These are phyloP conservation scores for Westerdykella ornata DNA, from an alignment of 2,329 filamentous ascomycete genomes.

Conservation along the genomic window DNA sequence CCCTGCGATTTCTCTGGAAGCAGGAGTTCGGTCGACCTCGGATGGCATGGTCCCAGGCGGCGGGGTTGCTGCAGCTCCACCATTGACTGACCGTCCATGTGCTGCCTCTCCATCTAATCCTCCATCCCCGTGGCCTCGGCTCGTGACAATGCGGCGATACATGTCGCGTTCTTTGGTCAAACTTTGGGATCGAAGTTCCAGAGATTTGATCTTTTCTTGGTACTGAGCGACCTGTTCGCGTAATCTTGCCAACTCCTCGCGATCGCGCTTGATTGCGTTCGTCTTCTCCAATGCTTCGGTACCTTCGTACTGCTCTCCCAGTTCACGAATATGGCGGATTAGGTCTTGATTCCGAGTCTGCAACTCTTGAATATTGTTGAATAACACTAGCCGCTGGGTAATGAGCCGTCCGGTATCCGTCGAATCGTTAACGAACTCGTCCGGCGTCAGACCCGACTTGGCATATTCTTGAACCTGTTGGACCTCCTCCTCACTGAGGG, in stretches of 20 bases:
- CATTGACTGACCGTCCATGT: not conserved
- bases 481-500: slow-evolving; percentile 61
- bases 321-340: slow-evolving; percentile 70
- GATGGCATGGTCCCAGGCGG: slow-evolving; percentile 33
- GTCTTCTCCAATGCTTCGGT: slow-evolving; percentile 67
- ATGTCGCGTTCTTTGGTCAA: slow-evolving; percentile 95
- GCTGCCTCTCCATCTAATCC: slow-evolving; percentile 45
- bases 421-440: slow-evolving; percentile 55
- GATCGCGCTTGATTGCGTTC: slow-evolving; percentile 48
- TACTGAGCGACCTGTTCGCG: slow-evolving; percentile 68
- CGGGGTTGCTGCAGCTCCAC: slow-evolving; percentile 36
- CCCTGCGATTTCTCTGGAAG: slow-evolving; percentile 56
- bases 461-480: slow-evolving; percentile 53
- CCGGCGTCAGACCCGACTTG: slow-evolving; percentile 68
- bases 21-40: slow-evolving; percentile 42
- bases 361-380: slow-evolving; percentile 76
- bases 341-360: slow-evolving; percentile 84
- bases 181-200: slow-evolving; percentile 78
- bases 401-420: slow-evolving; percentile 86
- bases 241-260: slow-evolving; percentile 66
- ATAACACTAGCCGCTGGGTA: slow-evolving; percentile 80
- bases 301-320: slow-evolving; percentile 85
- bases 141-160: slow-evolving; percentile 89
- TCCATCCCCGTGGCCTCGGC: slow-evolving; percentile 53
- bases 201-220: slow-evolving; percentile 76